Percentiles rank a stretch among this genome's conserved stretches.
phyloP scores from a whole-genome alignment of 2,329 filamentous ascomycete species.

The Daldinia sp. region DNA sequence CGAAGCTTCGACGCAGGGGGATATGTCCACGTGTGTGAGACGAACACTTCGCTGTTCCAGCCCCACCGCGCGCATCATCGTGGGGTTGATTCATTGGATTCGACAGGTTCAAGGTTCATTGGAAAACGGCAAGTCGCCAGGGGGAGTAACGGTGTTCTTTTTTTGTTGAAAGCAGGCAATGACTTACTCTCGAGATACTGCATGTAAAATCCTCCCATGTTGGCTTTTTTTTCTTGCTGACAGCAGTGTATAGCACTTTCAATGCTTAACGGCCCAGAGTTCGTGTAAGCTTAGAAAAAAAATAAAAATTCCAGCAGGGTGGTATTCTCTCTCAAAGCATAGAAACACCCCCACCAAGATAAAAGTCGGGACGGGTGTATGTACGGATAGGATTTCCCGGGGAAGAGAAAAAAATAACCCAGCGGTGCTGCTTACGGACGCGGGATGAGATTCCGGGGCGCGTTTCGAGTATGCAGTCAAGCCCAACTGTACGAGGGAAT shows the following conservation, averaged over 20 bases:
- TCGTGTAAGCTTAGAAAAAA: constrained; percentile 41
- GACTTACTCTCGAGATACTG: constrained; percentile 83
- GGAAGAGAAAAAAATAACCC: constrained; percentile 37
- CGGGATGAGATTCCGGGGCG: constrained; percentile 52
- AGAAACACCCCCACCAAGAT: constrained; percentile 47
- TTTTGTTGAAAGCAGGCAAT: constrained; percentile 29
- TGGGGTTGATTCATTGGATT: constrained; percentile 44
- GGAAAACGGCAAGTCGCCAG: constrained; percentile 28
- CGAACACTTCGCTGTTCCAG: constrained; percentile 49
- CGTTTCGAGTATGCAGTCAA: constrained; percentile 63
- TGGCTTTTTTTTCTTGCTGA: constrained; percentile 47
- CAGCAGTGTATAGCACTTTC: constrained; percentile 34
- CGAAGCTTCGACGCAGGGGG: constrained; percentile 50
- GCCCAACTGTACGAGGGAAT: constrained; percentile 61
- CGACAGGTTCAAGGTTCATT: constrained; percentile 8
- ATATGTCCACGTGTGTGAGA: constrained; percentile 54
- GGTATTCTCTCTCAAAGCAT: constrained; percentile 43
- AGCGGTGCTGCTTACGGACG: constrained; percentile 49
- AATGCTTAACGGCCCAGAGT: constrained; percentile 36
- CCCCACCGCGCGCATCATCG: constrained; percentile 51
- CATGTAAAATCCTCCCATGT: constrained; percentile 76
- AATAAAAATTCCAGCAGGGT: constrained; percentile 41
- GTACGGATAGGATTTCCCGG: constrained; percentile 44
- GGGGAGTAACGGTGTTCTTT: constrained; percentile 14
- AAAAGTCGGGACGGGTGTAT: constrained; percentile 43